Evolutionary conservation across 345 rosid species (phyloP).

Genomic region (Eutrema heterophyllum): DNA sequence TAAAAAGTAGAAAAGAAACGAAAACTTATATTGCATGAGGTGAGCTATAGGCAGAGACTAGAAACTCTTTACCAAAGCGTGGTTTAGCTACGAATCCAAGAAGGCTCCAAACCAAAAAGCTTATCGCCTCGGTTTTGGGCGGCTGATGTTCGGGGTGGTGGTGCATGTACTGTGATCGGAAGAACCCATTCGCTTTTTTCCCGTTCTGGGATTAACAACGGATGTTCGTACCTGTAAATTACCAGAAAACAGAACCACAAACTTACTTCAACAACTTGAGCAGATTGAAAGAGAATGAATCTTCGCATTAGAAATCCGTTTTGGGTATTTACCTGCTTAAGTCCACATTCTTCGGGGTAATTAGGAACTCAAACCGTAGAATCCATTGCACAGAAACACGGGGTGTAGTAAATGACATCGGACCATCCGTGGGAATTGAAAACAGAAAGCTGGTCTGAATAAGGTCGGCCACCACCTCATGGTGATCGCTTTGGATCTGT

Average conservation of each 20-base stretch:
- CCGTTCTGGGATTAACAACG: conserved; percentile 69
- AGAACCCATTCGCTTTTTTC: conserved; percentile 94
- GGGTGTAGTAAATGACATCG: conserved; percentile 88
- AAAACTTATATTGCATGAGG: neutral
- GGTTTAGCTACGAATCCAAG: conserved; percentile 50
- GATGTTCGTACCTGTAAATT: conserved; percentile 75
- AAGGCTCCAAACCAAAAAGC: conserved; percentile 59
- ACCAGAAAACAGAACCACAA: conserved; percentile 10
- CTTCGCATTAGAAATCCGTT: neutral
- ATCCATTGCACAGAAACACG: conserved; percentile 86
- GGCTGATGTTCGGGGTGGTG: conserved; percentile 55
- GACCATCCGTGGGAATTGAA: conserved; percentile 93
- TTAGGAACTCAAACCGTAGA: conserved; percentile 85
- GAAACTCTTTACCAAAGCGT: conserved; percentile 10
- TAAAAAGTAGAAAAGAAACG: neutral
- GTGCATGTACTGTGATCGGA: conserved; percentile 88
- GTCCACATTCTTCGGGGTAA: conserved; percentile 72
- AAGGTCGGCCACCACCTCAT: conserved; percentile 91
- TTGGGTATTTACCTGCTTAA: conserved; percentile 58
- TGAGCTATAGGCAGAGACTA: neutral
- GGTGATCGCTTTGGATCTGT: conserved; percentile 93
- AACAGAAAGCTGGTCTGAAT: conserved; percentile 95
- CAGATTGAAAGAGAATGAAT: neutral
- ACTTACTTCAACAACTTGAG: neutral
- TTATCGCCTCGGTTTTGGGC: conserved; percentile 54